Base-by-base conservation (phyloP, 495 filamentous ascomycete species). In the Sordaria brevicollis region DNA sequence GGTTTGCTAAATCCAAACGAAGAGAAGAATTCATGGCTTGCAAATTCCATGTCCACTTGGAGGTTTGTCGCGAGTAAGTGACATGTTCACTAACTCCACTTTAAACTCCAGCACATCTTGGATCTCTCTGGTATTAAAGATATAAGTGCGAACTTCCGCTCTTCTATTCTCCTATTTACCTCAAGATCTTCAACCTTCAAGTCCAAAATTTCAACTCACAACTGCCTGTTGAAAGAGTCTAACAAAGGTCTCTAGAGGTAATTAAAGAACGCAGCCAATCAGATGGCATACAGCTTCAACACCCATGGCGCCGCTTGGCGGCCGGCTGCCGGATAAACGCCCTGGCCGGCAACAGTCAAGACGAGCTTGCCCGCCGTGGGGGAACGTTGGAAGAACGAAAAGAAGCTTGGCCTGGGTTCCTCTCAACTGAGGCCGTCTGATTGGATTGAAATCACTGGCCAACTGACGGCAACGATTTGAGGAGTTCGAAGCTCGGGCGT, bases 281-380 rank as follows among this genome's bases (percentile, higher is more conserved):
- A 71, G 15, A 65, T 35, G 21, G 1, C 41, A 29, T 57, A 57
- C 21, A 29, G 21, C 11, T 10, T 37, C 25, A 19, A 4, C 67
- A 35, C 35, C 35, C 19, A 25, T 34, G 43, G 35, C 25, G 41
- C 38, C 37, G 36, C 62, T 65, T 69, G 54, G 29, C 43, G 43
- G 19, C 21, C 38, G 65, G 71, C 43, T 67, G 68, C 39, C 74
- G 74, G 72, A 74, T 67, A 73, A 74, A 74, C 62, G 65, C 72
- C 57, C 35, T 34, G 68, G 62, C 72, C 65, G 39, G 67, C 67
- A 62, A 62, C 25, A 62, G 25, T 31, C 25, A 25, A 57, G 19
- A 25, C 9, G 49, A 62, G 49, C 49, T 62, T 62, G 49, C 49
- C 49, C 49, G 49, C 49, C 49, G 49, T 62, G 49, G 49, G 49